These are phyloP conservation scores for Dinochytrium kinnereticum DNA, from an alignment of 371 early-diverging fungal genomes.

Conservation along the genomic window DNA sequence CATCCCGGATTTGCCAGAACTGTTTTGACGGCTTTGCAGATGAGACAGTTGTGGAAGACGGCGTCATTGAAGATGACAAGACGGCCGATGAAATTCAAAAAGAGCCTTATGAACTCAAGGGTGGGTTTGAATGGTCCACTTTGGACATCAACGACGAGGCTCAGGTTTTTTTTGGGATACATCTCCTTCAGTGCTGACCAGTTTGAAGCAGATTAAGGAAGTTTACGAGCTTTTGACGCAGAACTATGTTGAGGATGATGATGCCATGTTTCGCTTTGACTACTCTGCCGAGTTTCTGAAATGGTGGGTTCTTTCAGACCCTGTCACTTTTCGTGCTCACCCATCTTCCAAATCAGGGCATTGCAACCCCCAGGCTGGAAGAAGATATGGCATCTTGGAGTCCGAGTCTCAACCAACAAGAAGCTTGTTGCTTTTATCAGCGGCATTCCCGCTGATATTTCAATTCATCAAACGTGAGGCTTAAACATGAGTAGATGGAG, in stretches of 20 bases:
- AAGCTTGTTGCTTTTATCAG: slow-evolving; percentile 95
- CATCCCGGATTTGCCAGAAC: no score
- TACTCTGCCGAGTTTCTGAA: slow-evolving; percentile 89
- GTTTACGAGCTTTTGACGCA: slow-evolving; percentile 82
- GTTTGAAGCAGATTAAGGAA: slow-evolving; percentile 68
- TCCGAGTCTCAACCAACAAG: slow-evolving; percentile 80
- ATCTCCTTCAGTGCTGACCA: not conserved
- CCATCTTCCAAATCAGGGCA: no score
- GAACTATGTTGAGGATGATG: slow-evolving; percentile 97
- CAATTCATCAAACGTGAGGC: slow-evolving; percentile 72
- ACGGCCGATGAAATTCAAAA: slow-evolving; percentile 77
- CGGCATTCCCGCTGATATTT: slow-evolving; percentile 84
- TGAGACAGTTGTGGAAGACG: slow-evolving; percentile 73
- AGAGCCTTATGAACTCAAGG: slow-evolving; percentile 85
- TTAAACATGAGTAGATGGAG: no score
- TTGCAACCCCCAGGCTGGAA: slow-evolving; percentile 92
- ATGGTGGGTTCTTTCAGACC: no score
- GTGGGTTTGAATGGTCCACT: slow-evolving; percentile 83
- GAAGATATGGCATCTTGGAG: slow-evolving; percentile 88
- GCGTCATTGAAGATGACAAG: slow-evolving; percentile 83
- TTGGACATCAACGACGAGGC: slow-evolving; percentile 80
- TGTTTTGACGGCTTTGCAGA: slow-evolving; percentile 48
- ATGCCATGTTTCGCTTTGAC: slow-evolving; percentile 94
- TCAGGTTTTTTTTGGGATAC: slow-evolving; percentile 48
- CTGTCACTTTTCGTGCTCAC: no score